A percentile compares a stretch with the other conserved stretches of the same genome.
These are phyloP conservation scores for Lactuca saligna DNA, from an alignment of 129 eudicot species.

Conservation along the genomic window DNA sequence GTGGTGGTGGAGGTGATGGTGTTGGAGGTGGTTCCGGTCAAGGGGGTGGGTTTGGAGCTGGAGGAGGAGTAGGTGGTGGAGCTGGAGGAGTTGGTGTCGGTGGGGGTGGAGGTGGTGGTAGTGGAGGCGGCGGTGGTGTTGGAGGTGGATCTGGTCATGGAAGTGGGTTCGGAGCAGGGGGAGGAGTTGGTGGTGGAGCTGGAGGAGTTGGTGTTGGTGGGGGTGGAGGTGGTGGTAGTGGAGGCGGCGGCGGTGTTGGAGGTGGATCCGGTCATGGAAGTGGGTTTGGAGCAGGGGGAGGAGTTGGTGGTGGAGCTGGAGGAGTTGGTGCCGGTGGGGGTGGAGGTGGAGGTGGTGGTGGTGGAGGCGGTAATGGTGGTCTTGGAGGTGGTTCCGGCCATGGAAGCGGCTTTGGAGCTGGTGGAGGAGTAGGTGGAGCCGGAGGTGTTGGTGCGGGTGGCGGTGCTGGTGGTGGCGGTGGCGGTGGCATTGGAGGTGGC, in stretches of 20 bases:
- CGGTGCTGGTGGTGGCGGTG: constrained; percentile 24
- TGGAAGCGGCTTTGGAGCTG: constrained; percentile 28
- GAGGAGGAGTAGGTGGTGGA: constrained; percentile 48
- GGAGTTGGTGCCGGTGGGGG: constrained; percentile 11
- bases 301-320: constrained; percentile 22
- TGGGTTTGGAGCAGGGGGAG: constrained; percentile 34
- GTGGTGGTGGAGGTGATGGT: constrained; percentile 4
- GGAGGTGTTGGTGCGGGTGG: constrained; percentile 22
- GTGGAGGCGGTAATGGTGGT: constrained; percentile 11
- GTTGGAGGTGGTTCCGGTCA: constrained; percentile 31
- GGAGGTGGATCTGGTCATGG: constrained; percentile 41
- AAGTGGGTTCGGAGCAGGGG: constrained; percentile 47
- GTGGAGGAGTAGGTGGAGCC: constrained; percentile 23
- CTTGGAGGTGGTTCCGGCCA: constrained; percentile 27
- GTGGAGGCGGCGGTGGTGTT: constrained; percentile 42
- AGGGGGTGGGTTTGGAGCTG: constrained; percentile 37
- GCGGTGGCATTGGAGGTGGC: constrained; percentile 40
- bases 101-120: constrained; percentile 32
- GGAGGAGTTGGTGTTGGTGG: constrained; percentile 43
- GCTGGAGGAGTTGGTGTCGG: constrained; percentile 44
- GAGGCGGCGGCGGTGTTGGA: constrained; percentile 29
- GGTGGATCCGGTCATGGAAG: constrained; percentile 39
- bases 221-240: constrained; percentile 41
- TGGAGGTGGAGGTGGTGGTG: constrained; percentile 17
- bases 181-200: constrained; percentile 39